Evolutionary conservation across 352 stramenopile genomes (phyloP), one percentile per base, ranked within the genome.

Genomic region (Phytophthora pluvialis): DNA sequence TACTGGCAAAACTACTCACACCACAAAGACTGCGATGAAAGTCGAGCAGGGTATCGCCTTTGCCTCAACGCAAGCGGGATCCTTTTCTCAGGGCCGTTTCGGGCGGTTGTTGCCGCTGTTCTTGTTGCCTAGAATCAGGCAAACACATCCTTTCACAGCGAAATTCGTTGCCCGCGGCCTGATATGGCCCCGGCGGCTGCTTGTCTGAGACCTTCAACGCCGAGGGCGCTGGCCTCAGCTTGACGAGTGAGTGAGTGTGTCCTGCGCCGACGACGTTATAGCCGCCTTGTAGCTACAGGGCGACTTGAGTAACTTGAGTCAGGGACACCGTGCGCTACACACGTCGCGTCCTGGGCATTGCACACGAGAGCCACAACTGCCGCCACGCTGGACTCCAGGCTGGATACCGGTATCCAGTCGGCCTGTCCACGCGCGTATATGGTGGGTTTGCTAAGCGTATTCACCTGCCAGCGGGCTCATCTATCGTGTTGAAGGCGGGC

Each of bases 161-260:
- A 65, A 59, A 51, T 45, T 31, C 40, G 44, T 54, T 57, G 56
- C 56, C 56, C 56, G 56, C 56, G 38, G 51, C 60, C 60, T 67
- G 50, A 62, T 62, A 65, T 55, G 26, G n/a, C 42, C 26, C 32
- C 43, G 8, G 28, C 48, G 57, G 55, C 55, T 63, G 55, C 44
- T 58, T 47, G 35, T 32, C 26, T 43, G 13, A 28, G 31, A 25
- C 42, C 42, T 39, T 44, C 35, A 54, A 9, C 15, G 13, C 29
- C 6, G 7, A n/a, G 40, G n/a, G 7, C 15, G 26, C 38, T 46
- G 42, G 32, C 39, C 18, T 29, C 31, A 35, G 13, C 53, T 45
- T 45, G 39, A 45, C 12, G 39, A 29, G 39, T 26, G 36, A 16
- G 31, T 25, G 16, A 25, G 2, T 21, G 21, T 2, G 21, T 21